Percentiles rank a stretch among this genome's conserved stretches.
Evolutionary conservation across 2,329 filamentous ascomycete species (phyloP).

Genomic region (Paecilomyces sp.): DNA sequence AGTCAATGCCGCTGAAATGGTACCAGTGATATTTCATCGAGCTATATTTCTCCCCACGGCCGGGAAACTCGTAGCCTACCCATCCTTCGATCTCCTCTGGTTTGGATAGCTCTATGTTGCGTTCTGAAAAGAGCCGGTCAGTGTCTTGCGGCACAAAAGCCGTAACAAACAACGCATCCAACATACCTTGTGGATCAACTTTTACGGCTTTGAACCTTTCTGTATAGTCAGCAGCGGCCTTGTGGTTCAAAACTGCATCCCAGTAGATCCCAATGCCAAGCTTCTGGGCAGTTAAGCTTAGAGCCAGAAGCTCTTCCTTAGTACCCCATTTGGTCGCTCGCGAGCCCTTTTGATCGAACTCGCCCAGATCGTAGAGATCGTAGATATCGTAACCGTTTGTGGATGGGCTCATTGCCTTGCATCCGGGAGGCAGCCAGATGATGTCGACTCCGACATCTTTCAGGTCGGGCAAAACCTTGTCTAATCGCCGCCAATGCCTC

Average conservation of each 20-base stretch:
- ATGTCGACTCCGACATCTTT: slow-evolving; percentile 55
- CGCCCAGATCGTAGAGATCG: slow-evolving; percentile 63
- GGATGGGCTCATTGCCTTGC: slow-evolving; percentile 55
- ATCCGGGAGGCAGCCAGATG: slow-evolving; percentile 64
- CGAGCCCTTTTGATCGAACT: slow-evolving; percentile 64
- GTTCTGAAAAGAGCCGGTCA: slow-evolving; percentile 32
- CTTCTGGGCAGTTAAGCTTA: slow-evolving; percentile 46
- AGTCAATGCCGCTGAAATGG: slow-evolving; percentile 64
- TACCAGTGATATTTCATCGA: slow-evolving; percentile 57
- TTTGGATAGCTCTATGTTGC: slow-evolving; percentile 47
- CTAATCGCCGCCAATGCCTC: slow-evolving; percentile 55
- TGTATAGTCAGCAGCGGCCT: slow-evolving; percentile 59
- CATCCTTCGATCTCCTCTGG: slow-evolving; percentile 60
- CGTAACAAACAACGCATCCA: neutral
- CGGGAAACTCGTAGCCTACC: slow-evolving; percentile 60
- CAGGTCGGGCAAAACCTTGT: slow-evolving; percentile 45
- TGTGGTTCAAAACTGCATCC: slow-evolving; percentile 68
- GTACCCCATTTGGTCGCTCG: slow-evolving; percentile 62
- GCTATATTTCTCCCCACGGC: slow-evolving; percentile 54
- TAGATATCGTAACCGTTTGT: slow-evolving; percentile 66
- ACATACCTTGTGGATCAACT: slow-evolving; percentile 48
- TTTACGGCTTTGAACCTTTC: slow-evolving; percentile 58
- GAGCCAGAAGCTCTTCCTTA: slow-evolving; percentile 51
- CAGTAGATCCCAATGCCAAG: slow-evolving; percentile 55
- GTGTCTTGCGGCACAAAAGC: neutral